Percentiles rank a stretch among this genome's conserved stretches.
Evolutionary conservation across 805 yeast species (phyloP).

Genomic region (Yarrowia sp.): DNA sequence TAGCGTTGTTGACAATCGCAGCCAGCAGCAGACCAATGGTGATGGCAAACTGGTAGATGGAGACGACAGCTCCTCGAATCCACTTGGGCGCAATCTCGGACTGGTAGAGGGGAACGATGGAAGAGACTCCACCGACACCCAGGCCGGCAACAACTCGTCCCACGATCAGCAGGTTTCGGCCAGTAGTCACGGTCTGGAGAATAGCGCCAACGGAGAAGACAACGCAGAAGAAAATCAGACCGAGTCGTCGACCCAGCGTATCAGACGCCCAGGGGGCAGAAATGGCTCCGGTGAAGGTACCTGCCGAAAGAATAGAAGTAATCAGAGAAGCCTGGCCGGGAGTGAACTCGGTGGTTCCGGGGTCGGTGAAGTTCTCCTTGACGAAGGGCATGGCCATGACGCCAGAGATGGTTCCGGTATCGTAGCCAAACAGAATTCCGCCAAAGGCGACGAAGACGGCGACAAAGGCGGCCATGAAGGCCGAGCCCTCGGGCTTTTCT

Average conservation of each 20-base stretch:
- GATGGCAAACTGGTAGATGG: constrained; percentile 69
- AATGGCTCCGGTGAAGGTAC: constrained; percentile 71
- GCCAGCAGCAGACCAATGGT: constrained; percentile 59
- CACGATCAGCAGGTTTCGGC: constrained; percentile 58
- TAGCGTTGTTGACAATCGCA: constrained; percentile 43
- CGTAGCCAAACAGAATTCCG: constrained; percentile 86
- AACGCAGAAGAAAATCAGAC: constrained; percentile 58
- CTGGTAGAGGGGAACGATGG: constrained; percentile 71
- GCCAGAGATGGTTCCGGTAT: constrained; percentile 82
- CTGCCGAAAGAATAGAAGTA: constrained; percentile 73
- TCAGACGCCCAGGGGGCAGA: constrained; percentile 64
- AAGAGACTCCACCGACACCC: constrained; percentile 74
- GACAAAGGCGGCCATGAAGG: constrained; percentile 64
- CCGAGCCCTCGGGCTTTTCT: constrained; percentile 41
- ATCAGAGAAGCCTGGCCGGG: constrained; percentile 66
- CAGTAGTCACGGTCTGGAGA: constrained; percentile 58
- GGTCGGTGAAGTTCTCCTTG: constrained; percentile 49
- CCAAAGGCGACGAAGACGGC: constrained; percentile 88
- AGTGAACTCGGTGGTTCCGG: constrained; percentile 44
- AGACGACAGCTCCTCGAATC: constrained; percentile 73
- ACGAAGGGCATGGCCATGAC: constrained; percentile 74
- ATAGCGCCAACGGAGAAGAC: constrained; percentile 70
- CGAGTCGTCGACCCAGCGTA: constrained; percentile 65
- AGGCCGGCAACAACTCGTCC: constrained; percentile 75
- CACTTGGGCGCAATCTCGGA: constrained; percentile 75